phyloP scores from a whole-genome alignment of 352 stramenopile genomes.

The Saprolegnia parasitica region DNA sequence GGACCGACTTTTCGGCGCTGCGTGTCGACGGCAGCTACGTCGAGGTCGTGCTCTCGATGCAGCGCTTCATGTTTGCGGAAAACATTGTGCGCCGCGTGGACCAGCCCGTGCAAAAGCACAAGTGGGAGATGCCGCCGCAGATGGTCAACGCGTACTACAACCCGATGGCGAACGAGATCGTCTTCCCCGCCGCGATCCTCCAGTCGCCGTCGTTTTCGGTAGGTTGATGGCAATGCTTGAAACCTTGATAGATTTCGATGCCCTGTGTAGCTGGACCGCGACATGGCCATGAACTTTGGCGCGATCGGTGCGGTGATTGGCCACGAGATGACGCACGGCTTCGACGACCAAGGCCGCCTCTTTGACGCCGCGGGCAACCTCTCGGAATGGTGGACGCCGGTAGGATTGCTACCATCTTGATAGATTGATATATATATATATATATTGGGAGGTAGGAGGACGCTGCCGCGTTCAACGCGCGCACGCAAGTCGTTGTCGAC shows the following conservation, averaged over 20 bases:
- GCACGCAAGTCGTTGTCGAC: conserved; percentile 55
- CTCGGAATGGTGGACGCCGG: conserved; percentile 87
- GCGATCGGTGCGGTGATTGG: conserved; percentile 91
- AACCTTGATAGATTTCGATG: not conserved
- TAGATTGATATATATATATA: not conserved
- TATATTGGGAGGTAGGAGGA: conserved; percentile 44
- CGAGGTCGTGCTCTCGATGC: conserved; percentile 19
- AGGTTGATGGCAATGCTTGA: conserved; percentile 36
- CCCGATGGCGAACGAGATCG: conserved; percentile 82
- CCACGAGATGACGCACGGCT: conserved; percentile 95
- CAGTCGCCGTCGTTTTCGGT: conserved; percentile 90
- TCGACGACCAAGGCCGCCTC: conserved; percentile 89
- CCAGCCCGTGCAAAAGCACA: conserved; percentile 45
- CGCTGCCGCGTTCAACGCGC: conserved; percentile 56
- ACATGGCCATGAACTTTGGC: conserved; percentile 91
- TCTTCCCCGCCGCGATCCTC: conserved; percentile 94
- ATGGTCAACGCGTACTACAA: conserved; percentile 90
- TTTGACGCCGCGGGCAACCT: conserved; percentile 88
- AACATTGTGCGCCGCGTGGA: conserved; percentile 38
- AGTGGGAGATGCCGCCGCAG: conserved; percentile 90
- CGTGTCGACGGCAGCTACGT: conserved; percentile 32
- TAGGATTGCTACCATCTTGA: not conserved
- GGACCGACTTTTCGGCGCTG: conserved; percentile 40
- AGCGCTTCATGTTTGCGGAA: conserved; percentile 31
- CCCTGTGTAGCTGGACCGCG: conserved; percentile 44